Percentiles rank a stretch among this genome's conserved stretches.
These are phyloP conservation scores for Pichiaceae sp. DNA, from an alignment of 1,139 yeast genomes.

Conservation along the genomic window DNA sequence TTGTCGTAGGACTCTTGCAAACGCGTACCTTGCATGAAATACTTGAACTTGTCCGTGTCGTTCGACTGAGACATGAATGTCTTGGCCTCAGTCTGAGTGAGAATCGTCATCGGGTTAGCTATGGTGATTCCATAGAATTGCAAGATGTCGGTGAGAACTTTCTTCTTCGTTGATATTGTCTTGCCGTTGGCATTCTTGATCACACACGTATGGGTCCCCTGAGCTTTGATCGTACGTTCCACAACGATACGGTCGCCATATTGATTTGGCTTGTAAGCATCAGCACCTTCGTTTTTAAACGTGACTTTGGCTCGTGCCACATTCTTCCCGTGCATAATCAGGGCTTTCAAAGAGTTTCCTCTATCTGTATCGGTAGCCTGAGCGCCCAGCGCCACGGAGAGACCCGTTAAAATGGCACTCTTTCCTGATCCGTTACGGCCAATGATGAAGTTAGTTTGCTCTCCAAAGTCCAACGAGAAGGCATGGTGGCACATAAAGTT, in stretches of 20 bases:
- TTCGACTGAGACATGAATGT: slow-evolving; percentile 75
- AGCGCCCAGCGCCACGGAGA: slow-evolving; percentile 89
- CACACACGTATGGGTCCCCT: slow-evolving; percentile 41
- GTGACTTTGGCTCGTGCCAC: slow-evolving; percentile 55
- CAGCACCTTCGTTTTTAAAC: slow-evolving; percentile 54
- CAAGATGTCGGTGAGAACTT: slow-evolving; percentile 59
- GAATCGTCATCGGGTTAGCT: slow-evolving; percentile 86
- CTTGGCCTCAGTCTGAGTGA: slow-evolving; percentile 92
- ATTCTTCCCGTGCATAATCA: slow-evolving; percentile 71
- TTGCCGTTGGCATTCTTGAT: slow-evolving; percentile 46
- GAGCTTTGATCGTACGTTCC: slow-evolving; percentile 58
- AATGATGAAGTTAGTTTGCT: slow-evolving; percentile 79
- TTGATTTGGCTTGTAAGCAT: slow-evolving; percentile 52
- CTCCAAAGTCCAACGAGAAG: slow-evolving; percentile 70
- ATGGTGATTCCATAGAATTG: slow-evolving; percentile 69
- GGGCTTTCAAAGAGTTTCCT: slow-evolving; percentile 59
- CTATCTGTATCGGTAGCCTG: slow-evolving; percentile 87
- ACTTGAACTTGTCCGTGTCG: slow-evolving; percentile 60
- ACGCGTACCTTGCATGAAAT: slow-evolving; percentile 74
- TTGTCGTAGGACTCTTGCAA: slow-evolving; percentile 54
- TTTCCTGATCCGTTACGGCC: slow-evolving; percentile 97
- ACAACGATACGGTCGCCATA: slow-evolving; percentile 66
- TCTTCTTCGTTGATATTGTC: slow-evolving; percentile 50
- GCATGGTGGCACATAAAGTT: slow-evolving; percentile 85
- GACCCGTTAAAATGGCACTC: slow-evolving; percentile 85